These are phyloP conservation scores for Trichoderma endophyticum DNA, from an alignment of 2,329 filamentous ascomycete genomes.

Conservation along the genomic window DNA sequence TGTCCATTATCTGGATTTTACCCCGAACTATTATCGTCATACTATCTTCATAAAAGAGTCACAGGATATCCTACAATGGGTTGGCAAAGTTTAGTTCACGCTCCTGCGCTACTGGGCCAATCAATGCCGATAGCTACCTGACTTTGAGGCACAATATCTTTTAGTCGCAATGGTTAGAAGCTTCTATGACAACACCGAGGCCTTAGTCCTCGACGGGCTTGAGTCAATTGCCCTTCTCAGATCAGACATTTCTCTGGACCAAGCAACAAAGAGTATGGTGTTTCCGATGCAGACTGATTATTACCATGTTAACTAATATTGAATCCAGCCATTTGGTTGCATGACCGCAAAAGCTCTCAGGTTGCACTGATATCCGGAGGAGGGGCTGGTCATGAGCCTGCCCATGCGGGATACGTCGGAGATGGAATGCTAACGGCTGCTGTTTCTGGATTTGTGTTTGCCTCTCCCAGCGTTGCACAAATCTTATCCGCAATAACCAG, in stretches of 20 bases:
- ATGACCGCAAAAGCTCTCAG: not conserved
- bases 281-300: not conserved
- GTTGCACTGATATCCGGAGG: not conserved
- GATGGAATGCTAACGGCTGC: not conserved
- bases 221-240: not conserved
- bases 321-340: not conserved
- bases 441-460: not conserved
- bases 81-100: not conserved
- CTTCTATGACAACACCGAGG: not conserved
- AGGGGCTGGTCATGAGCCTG: not conserved
- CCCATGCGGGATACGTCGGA: not conserved
- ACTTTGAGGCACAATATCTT: not conserved
- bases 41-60: not conserved
- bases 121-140: not conserved
- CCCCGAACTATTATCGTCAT: not conserved
- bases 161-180: not conserved
- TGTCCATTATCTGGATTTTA: not conserved
- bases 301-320: not conserved
- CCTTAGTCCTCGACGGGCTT: not conserved
- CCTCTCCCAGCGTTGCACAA: not conserved
- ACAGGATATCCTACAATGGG: not conserved
- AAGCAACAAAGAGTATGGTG: not conserved
- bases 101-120: not conserved
- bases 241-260: not conserved
- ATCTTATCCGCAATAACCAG: not conserved